These are phyloP conservation scores for Naganishia antarctica DNA, from an alignment of 768 basidiomycete genomes.

Conservation along the genomic window DNA sequence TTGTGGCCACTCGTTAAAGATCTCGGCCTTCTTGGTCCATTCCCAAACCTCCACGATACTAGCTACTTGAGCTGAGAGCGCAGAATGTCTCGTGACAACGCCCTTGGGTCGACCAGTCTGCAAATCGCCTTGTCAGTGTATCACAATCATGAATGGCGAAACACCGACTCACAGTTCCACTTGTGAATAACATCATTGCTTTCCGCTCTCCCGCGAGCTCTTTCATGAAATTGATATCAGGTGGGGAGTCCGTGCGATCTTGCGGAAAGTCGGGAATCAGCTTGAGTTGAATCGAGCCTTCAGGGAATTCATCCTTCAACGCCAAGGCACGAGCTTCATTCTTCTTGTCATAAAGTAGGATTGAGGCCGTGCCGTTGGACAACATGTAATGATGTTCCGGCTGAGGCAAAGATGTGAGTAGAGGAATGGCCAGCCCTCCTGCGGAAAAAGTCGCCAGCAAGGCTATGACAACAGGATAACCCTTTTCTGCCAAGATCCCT, in stretches of 20 bases:
- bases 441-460: constrained; percentile 32
- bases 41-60: constrained; percentile 30
- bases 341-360: constrained; percentile 34
- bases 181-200: constrained; percentile 40
- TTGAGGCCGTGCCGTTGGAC: constrained; percentile 32
- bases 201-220: constrained; percentile 30
- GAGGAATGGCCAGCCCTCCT: constrained; percentile 39
- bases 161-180: constrained; percentile 23
- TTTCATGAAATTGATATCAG: neutral
- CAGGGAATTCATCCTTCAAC: constrained; percentile 12
- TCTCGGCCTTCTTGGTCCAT: constrained; percentile 24
- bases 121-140: neutral
- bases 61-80: constrained; percentile 29
- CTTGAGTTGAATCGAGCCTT: constrained; percentile 15
- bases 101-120: constrained; percentile 36
- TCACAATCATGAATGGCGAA: neutral
- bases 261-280: constrained; percentile 15
- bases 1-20: too few relatives aligned
- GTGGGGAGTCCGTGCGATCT: neutral
- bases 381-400: constrained; percentile 42
- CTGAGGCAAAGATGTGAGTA: constrained; percentile 38
- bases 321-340: constrained; percentile 31
- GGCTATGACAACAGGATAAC: constrained; percentile 30
- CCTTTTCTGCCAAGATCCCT: constrained; percentile 30
- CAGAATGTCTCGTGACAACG: constrained; percentile 34